Conservation (phyloP, 2,329 filamentous ascomycete species). For the Alternaria dauci region DNA sequence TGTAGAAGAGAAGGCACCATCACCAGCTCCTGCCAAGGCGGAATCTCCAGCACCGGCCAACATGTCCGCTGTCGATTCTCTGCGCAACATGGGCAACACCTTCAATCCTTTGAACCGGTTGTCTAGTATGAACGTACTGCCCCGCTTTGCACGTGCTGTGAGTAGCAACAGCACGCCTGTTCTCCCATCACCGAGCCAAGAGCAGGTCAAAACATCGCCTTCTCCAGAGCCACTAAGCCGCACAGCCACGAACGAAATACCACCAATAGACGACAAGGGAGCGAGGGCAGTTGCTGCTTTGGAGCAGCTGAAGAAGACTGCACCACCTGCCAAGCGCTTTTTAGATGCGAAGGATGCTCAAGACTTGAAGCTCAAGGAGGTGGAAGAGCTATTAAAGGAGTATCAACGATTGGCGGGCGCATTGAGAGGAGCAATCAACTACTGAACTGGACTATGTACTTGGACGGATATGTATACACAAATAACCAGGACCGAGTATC, state of each 20-base stretch:
- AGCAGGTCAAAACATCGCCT: slow-evolving; percentile 40
- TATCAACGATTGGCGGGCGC: slow-evolving; percentile 56
- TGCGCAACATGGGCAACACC: slow-evolving; percentile 80
- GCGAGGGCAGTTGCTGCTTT: slow-evolving; percentile 55
- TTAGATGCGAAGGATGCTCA: slow-evolving; percentile 56
- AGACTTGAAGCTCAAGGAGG: slow-evolving; percentile 58
- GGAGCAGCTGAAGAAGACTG: slow-evolving; percentile 55
- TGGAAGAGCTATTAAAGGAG: slow-evolving; percentile 57
- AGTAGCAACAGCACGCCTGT: slow-evolving; percentile 53
- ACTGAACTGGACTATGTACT: slow-evolving; percentile 24
- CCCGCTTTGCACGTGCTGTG: slow-evolving; percentile 73
- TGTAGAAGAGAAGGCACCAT: slow-evolving; percentile 34
- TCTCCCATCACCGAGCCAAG: slow-evolving; percentile 50
- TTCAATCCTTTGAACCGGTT: slow-evolving; percentile 85
- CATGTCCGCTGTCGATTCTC: slow-evolving; percentile 77
- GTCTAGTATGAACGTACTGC: slow-evolving; percentile 75
- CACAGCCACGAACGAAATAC: slow-evolving; percentile 32
- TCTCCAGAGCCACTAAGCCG: slow-evolving; percentile 27
- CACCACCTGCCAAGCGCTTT: slow-evolving; percentile 58
- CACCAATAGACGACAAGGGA: slow-evolving; percentile 42
- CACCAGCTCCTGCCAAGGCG: slow-evolving; percentile 33
- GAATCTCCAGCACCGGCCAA: slow-evolving; percentile 34
- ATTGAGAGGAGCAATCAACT: slow-evolving; percentile 54
- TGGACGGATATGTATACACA: neutral
- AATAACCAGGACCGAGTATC: neutral